Base-by-base conservation (phyloP, 768 basidiomycete genomes). In the Tephrocybe sp. region DNA sequence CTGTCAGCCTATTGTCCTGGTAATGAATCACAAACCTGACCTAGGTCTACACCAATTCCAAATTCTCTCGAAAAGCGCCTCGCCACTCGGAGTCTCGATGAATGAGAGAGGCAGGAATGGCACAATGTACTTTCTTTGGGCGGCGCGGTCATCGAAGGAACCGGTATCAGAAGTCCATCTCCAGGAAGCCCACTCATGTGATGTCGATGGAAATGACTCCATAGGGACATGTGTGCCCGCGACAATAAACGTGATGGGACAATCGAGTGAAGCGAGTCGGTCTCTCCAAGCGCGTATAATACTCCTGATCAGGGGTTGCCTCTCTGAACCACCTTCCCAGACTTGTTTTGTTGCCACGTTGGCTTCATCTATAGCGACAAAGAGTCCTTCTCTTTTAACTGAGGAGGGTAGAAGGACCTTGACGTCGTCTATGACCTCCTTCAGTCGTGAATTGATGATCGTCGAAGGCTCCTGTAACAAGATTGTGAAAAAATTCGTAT, bases 11-110 rank as follows among this genome's bases (percentile, higher is more conserved):
- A 19, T 19, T 7, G 5, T 19, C 3, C 21, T 37, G 36, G 7
- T 8, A 34, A 16, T 1, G 7, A 30, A 6, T 25, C 18, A 38
- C 13, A 19, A 38, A 18, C n/a, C n/a, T 24, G 15, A 24, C 46
- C 46, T 37, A 11, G 46, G 37, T 8, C 46, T 19, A 21, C 46
- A 47, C 46, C 46, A 47, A 6, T 47, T 47, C 46, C 46, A 48
- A 15, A 48, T 26, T 18, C 39, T 38, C 24, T 48, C n/a, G 2
- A 48, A n/a, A 15, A 48, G 13, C 7, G 31, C 38, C 30, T 8
- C 7, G 18, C 47, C 37, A 18, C 26, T 22, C 0, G 37, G 21
- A 15, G 39, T 31, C 12, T 48, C 13, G 3, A 11, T 15, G n/a
- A 22, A 34, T 11, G 47, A 31, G 2, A 39, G 39, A 26, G 47